These are phyloP conservation scores for Pharus latifolius DNA, from an alignment of 176 grass and related monocot genomes.

Conservation along the genomic window DNA sequence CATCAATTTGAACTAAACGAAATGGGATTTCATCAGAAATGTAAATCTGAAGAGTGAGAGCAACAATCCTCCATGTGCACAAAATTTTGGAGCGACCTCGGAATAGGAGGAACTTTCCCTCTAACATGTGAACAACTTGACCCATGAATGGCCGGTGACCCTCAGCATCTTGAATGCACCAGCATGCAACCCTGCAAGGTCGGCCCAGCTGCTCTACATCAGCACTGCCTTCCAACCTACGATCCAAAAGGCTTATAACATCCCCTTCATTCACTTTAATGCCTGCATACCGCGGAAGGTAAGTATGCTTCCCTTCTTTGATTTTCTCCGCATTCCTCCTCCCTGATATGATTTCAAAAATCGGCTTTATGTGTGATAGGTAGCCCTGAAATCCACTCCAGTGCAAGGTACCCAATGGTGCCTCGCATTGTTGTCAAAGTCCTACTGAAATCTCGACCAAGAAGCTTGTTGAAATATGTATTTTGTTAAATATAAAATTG, in stretches of 20 bases:
- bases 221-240: constrained; percentile 8
- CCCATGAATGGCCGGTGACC: constrained; percentile 21
- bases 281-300: constrained; percentile 16
- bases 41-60: not conserved
- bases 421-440: constrained; percentile 28
- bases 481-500: too few relatives aligned
- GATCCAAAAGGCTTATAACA: constrained; percentile 10
- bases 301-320: not conserved
- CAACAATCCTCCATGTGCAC: constrained; percentile 18
- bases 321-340: constrained; percentile 3
- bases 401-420: constrained; percentile 29
- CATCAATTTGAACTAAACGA: not conserved
- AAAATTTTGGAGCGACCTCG: constrained; percentile 8
- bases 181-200: constrained; percentile 31
- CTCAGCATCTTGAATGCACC: constrained; percentile 46
- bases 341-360: constrained; percentile 29
- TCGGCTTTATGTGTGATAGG: constrained; percentile 26
- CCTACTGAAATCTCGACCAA: constrained; percentile 11
- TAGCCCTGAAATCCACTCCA: constrained; percentile 19
- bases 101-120: constrained; percentile 19
- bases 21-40: not conserved
- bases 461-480: too few relatives aligned
- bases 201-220: constrained; percentile 12
- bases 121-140: constrained; percentile 32
- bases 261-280: constrained; percentile 6